phyloP scores from a whole-genome alignment of 2,329 filamentous ascomycete genomes.

The Alternaria tenuissima region DNA sequence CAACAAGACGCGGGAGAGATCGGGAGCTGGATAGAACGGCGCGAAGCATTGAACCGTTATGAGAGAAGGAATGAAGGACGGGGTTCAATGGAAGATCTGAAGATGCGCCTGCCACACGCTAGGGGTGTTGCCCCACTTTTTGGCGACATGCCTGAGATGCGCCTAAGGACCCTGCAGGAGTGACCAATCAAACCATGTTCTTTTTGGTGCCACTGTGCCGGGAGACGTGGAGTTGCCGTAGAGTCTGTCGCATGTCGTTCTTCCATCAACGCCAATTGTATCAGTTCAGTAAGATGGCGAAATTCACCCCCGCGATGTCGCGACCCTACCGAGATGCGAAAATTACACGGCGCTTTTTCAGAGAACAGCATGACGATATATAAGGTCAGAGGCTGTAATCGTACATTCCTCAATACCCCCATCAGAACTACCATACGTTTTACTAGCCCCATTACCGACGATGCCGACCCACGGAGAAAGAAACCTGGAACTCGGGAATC shows the following conservation, averaged over 20 bases:
- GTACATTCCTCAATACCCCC: neutral
- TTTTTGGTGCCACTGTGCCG: neutral
- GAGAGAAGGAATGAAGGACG: neutral
- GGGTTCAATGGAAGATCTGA: constrained; percentile 1
- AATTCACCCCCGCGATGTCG: constrained; percentile 5
- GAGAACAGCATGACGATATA: neutral
- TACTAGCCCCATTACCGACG: neutral
- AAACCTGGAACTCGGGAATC: constrained; percentile 66
- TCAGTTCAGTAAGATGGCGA: constrained; percentile 11
- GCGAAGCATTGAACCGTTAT: neutral
- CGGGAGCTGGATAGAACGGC: neutral
- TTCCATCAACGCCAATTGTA: constrained; percentile 11
- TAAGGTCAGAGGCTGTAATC: neutral
- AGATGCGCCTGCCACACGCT: constrained; percentile 7
- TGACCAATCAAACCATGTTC: constrained; percentile 3
- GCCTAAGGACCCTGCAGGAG: constrained; percentile 4
- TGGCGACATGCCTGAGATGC: constrained; percentile 4
- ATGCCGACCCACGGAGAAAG: constrained; percentile 61
- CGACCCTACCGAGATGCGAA: neutral
- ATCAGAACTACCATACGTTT: neutral
- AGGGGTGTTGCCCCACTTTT: constrained; percentile 9
- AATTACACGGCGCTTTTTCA: neutral
- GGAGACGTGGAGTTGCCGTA: constrained; percentile 7
- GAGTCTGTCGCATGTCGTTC: constrained; percentile 12
- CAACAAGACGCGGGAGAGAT: neutral